Base-by-base conservation (phyloP, 2,329 filamentous ascomycete species). In the Alternaria triticimaculans region DNA sequence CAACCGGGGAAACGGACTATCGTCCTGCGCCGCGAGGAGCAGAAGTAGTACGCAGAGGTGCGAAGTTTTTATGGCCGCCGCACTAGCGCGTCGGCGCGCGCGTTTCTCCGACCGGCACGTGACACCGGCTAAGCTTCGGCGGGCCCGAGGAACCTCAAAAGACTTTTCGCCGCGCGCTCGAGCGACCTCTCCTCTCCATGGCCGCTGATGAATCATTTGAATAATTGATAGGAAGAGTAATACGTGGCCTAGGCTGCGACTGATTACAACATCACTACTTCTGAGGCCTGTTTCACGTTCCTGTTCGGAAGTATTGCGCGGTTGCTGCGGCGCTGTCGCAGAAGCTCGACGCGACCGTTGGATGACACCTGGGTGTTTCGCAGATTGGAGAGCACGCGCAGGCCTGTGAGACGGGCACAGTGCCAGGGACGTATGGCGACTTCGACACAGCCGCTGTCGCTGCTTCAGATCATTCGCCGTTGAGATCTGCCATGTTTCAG, bases 1-100 rank as follows among this genome's bases (percentile, higher is more conserved):
- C 90, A 94, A 94, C 90, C 92, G 89, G 90, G 90, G 88, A 87
- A 87, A 87, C 84, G 82, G 70, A 83, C 87, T 90, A 86, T 88
- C 90, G 88, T 76, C 73, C 75, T 73, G 89, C 89, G 90, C 91
- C 91, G 91, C 91, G 94, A 90, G 85, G 92, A 86, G 88, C 83
- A 83, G 85, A 87, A 88, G 82, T 78, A 48, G 61, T 67, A 30
- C 62, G 15, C 55, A 66, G 62, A 49, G 23, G 7, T 18, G 65
- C 28, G 54, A 64, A 67, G 63, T 60, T 72, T 77, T 77, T 76
- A 65, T 74, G 41, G 58, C 37, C 21, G 37, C 4, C 18, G 3
- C 26, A 23, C 55, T 65, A 63, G 50, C 63, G 50, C 63, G 57
- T 25, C 53, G 51, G 55, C 11, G 18, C 7, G 10, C 30, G 4